phyloP scores from a whole-genome alignment of 306 rosid genomes.

The Malus sieversii region DNA sequence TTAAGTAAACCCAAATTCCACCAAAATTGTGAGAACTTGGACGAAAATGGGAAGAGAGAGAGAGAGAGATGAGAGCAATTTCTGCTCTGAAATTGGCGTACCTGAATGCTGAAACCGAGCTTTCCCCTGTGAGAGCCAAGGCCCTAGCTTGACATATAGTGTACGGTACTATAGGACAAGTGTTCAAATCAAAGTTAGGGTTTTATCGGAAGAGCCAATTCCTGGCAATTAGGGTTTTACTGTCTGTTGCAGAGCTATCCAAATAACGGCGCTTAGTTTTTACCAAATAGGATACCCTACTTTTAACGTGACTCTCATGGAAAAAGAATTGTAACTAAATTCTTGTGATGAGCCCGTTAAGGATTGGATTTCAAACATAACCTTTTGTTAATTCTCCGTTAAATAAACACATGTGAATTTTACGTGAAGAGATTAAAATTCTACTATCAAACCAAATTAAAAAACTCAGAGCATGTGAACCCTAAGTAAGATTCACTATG shows the following conservation, averaged over 20 bases:
- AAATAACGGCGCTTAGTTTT: not conserved
- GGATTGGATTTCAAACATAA: too few relatives aligned
- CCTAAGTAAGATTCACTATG: too few relatives aligned
- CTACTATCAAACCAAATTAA: too few relatives aligned
- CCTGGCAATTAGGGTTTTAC: not conserved
- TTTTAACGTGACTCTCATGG: too few relatives aligned
- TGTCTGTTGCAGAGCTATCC: not conserved
- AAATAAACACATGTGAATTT: too few relatives aligned
- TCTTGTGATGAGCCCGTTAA: too few relatives aligned
- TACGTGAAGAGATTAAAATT: too few relatives aligned
- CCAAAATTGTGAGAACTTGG: not conserved
- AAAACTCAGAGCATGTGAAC: too few relatives aligned
- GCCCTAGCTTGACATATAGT: not conserved
- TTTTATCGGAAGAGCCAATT: not conserved
- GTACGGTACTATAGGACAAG: not conserved
- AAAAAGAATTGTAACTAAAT: too few relatives aligned
- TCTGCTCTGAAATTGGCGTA: not conserved
- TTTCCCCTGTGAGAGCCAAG: not conserved
- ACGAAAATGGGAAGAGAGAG: not conserved
- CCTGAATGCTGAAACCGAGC: not conserved
- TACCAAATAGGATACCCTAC: too few relatives aligned
- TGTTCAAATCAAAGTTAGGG: not conserved
- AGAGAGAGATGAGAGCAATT: not conserved
- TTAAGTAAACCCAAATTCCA: not conserved
- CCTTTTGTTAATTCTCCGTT: too few relatives aligned